A percentile compares a stretch with the other conserved stretches of the same genome.
Conservation (phyloP, 495 filamentous ascomycete species). For the Lophiotrema nucula region DNA sequence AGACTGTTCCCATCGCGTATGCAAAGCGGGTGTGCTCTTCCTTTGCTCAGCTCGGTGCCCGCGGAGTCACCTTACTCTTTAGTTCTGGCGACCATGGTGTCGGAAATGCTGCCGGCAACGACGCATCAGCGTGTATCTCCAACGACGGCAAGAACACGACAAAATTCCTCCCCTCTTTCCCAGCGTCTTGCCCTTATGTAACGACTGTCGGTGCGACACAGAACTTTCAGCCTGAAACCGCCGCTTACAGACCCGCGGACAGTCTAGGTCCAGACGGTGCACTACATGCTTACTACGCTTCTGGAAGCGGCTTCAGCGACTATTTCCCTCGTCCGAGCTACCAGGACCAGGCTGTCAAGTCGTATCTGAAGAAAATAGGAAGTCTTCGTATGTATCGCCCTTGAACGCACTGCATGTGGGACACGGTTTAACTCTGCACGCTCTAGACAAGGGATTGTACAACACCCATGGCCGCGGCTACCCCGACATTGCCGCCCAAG, state of each 20-base stretch:
- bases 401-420: no score
- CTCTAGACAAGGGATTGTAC: no score
- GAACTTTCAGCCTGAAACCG: constrained; percentile 41
- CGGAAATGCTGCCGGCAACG: constrained; percentile 25
- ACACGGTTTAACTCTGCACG: no score
- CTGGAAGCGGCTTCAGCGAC: constrained; percentile 42
- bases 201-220: constrained; percentile 42
- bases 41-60: constrained; percentile 41
- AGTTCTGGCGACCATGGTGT: constrained; percentile 40
- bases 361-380: constrained; percentile 36
- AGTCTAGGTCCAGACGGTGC: no score
- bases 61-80: constrained; percentile 41
- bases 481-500: constrained; percentile 43
- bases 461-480: constrained; percentile 38
- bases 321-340: constrained; percentile 40
- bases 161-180: constrained; percentile 41
- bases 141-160: constrained; percentile 38
- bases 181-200: constrained; percentile 40
- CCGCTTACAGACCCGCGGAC: constrained; percentile 27
- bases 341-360: constrained; percentile 34
- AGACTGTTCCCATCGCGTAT: constrained; percentile 39
- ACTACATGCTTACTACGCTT: constrained; percentile 26
- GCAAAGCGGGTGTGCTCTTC: constrained; percentile 38
- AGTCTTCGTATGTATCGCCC: no score
- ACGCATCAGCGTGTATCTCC: no score